phyloP scores from a whole-genome alignment of 2,329 filamentous ascomycete genomes.

The Lasiodiplodia hormozganensis region DNA sequence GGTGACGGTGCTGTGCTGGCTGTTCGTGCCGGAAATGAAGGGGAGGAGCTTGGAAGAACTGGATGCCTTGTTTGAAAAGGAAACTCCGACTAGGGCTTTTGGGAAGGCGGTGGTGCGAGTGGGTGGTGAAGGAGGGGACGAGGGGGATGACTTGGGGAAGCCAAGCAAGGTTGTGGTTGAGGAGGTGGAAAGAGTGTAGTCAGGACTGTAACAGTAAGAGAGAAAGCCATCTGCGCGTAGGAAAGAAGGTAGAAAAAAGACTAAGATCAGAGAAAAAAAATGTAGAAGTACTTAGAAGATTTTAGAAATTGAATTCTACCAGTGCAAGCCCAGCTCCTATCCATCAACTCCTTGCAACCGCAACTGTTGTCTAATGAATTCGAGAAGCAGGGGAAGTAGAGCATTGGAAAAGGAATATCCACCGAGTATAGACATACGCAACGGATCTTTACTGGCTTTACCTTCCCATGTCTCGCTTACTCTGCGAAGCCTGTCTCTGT shows the following conservation, averaged over 20 bases:
- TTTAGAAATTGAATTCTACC: too few relatives aligned
- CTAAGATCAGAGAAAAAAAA: too few relatives aligned
- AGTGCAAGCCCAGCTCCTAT: too few relatives aligned
- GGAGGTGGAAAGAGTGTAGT: constrained; percentile 17
- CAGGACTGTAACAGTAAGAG: too few relatives aligned
- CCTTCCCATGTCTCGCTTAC: background rate
- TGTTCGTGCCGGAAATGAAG: constrained; percentile 45
- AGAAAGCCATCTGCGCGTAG: too few relatives aligned
- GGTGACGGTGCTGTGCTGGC: constrained; percentile 44
- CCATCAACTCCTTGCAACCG: too few relatives aligned
- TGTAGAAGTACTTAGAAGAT: too few relatives aligned
- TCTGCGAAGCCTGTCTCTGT: background rate
- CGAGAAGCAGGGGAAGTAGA: too few relatives aligned
- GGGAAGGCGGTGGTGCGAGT: background rate
- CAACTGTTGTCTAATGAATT: too few relatives aligned
- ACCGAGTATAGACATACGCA: background rate
- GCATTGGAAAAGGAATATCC: background rate
- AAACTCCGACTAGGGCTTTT: constrained; percentile 10
- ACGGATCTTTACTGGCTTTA: background rate
- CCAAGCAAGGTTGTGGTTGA: constrained; percentile 14
- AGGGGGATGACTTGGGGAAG: background rate
- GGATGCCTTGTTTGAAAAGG: constrained; percentile 42
- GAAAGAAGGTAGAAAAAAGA: too few relatives aligned
- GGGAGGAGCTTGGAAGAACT: constrained; percentile 46
- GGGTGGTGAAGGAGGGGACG: background rate